Conservation (phyloP, 2,329 filamentous ascomycete species). For the Orbilia blumenaviensis region DNA sequence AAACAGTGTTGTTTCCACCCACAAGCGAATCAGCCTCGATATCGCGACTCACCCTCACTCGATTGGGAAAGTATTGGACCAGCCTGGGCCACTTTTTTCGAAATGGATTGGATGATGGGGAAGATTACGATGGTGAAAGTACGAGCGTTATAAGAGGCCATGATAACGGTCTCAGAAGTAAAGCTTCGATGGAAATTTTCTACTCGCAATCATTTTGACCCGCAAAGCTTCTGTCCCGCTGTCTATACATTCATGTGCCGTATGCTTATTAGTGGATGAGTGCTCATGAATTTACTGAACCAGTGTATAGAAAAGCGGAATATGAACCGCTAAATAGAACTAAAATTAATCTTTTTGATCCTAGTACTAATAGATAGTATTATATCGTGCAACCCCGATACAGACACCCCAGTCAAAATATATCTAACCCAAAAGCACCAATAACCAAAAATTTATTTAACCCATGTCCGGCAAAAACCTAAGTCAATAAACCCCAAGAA, state of each 20-base stretch:
- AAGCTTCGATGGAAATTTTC: not conserved
- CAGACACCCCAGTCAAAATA: not conserved
- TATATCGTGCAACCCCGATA: slow-evolving; percentile 9
- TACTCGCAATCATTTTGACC: not conserved
- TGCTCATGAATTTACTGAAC: too few species aligned
- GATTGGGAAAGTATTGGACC: not conserved
- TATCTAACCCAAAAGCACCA: slow-evolving; percentile 2
- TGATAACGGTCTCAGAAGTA: not conserved
- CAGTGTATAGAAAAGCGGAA: not conserved
- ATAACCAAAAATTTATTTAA: slow-evolving; percentile 5
- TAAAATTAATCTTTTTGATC: slow-evolving; percentile 16
- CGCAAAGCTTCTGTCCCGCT: not conserved
- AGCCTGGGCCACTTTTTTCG: not conserved
- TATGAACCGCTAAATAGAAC: not conserved
- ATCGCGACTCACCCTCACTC: not conserved
- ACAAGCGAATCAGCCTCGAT: not conserved
- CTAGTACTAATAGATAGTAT: slow-evolving; percentile 2
- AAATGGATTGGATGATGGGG: not conserved
- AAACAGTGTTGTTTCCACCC: not conserved
- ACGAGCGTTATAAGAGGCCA: not conserved
- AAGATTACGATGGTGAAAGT: not conserved
- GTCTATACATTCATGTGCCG: too few species aligned
- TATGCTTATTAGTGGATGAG: too few species aligned
- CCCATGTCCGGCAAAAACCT: not conserved
- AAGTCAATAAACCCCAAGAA: not conserved